Evolutionary conservation across 2,329 filamentous ascomycete species (phyloP), one percentile per base, ranked within the genome.

Genomic region (Huntiella moniliformis): DNA sequence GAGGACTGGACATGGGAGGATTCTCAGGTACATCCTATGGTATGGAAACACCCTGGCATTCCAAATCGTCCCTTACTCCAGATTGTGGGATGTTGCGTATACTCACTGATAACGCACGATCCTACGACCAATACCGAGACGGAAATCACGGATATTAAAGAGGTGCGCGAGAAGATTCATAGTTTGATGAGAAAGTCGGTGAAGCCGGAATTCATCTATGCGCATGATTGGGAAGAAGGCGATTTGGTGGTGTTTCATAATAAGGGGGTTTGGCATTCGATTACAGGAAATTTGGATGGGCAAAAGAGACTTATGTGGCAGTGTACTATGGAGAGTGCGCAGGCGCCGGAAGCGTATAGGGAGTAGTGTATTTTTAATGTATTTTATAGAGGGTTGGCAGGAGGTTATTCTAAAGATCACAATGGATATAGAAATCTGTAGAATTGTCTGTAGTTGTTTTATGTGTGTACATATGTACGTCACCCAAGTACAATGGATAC

Each of bases 201-300:
- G 28, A 44, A 46, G 7, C 54, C 57, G 5, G 54, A 58, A 38
- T 53, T 58, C 43, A 54, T 60, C 2, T 60, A 59, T 47, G 55
- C 57, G 1, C 55, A 58, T 50, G 46, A 49, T 1, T 60, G 54
- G 53, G 48, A 52, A 8, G 54, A 56, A 32, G 57, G 56, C 10
- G 56, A 57, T 44, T 42, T 58, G 6, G 56, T 58, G 1, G 55
- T 59, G 16, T 57, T 57, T 45, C 56, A 59, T 47, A 60, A 60
- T 46, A 51, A 55, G 32, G 57, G 57, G 1, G 57, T 58, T 5
- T 53, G 55, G 54, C 58, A 60, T 45, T 55, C 51, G 34, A 58
- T 60, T 39, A 57, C 57, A 5, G 57, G 58, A 0, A 47, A 51
- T 4, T 38, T 52, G 15, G 52, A 52, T 10, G 45, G 46, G 5